Base-by-base conservation (phyloP, 1,284 basidiomycete species). In the Melanopsichium pennsylvanicum region DNA sequence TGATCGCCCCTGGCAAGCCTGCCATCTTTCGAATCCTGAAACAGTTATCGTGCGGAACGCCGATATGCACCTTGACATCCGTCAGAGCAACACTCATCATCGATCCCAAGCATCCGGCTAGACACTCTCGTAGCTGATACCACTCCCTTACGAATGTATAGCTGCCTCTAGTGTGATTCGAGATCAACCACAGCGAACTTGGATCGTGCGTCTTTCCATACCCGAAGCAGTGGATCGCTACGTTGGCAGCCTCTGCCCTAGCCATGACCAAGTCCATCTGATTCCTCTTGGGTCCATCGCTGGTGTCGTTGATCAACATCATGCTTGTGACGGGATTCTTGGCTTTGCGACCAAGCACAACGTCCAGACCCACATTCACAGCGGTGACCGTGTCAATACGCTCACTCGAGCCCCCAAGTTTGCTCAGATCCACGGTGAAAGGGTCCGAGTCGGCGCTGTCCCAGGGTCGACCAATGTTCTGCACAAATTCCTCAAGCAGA, bases 201-300 rank as follows among this genome's bases (percentile, higher is more conserved):
- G 95, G 94, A 81, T 98, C 94, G 81, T 97, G 95, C 13, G 90
- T 90, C 63, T 92, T 91, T 46, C 94, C 94, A 79, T 95, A 98
- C 40, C 95, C 95, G 70, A 98, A 90, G 2, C 92, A 90, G 82
- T 98, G 95, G 50, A 98, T 94, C 1, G 95, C 93, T 21, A 95
- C 88, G 74, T 92, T 93, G 23, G 92, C 94, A 4, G 94, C 94
- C 78, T 98, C 95, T 0, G 93, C 90, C 36, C 95, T 89, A 35
- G 94, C 93, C 59, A 96, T 89, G 25, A 97, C 92, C 16, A 98
- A 86, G 76, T 97, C 93, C 92, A 98, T 97, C 82, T 97, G 93
- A n/a, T 92, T 91, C n/a, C 93, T 88, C 42, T 91, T 88, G 11
- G 93, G 92, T 64, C 87, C 89, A 76, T 97, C 93, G 5, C 89